phyloP scores from a whole-genome alignment of 345 rosid genomes.

The Balakata baccata region DNA sequence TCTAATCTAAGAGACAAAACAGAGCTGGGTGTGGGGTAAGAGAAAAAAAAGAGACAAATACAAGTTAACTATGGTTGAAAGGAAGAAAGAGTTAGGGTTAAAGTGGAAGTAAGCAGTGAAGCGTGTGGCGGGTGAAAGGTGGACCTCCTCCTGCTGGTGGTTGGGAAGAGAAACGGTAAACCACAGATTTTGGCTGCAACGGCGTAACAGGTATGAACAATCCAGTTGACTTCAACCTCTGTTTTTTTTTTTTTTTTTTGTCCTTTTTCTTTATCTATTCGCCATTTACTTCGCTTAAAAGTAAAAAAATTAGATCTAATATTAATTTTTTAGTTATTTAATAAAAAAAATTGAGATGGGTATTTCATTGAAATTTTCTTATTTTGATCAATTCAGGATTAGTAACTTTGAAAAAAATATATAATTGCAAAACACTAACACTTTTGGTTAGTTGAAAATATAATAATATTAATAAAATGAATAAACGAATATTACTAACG shows the following conservation, averaged over 20 bases:
- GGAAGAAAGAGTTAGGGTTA: neutral
- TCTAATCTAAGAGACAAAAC: conserved; percentile 1
- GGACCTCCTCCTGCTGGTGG: neutral
- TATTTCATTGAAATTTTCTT: no score
- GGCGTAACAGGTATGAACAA: conserved; percentile 12
- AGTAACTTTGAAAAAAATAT: no score
- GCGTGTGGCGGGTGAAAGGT: neutral
- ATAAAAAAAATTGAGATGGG: no score
- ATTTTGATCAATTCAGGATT: no score
- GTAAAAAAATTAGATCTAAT: no score
- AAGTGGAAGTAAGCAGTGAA: neutral
- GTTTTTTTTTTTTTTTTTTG: neutral
- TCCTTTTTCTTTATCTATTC: neutral
- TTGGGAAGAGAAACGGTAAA: no score
- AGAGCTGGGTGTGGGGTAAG: neutral
- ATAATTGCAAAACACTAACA: no score
- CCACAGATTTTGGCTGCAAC: conserved; percentile 13
- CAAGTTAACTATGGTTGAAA: conserved; percentile 14
- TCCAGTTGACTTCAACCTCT: conserved; percentile 21
- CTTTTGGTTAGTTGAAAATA: no score
- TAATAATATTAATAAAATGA: no score
- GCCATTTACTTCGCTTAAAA: no score
- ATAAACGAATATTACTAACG: no score
- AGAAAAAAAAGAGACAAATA: neutral
- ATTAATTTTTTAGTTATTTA: no score